Conservation (phyloP, 192 early-diverging fungal genomes). For the Gryganskiella cystojenkinii region DNA sequence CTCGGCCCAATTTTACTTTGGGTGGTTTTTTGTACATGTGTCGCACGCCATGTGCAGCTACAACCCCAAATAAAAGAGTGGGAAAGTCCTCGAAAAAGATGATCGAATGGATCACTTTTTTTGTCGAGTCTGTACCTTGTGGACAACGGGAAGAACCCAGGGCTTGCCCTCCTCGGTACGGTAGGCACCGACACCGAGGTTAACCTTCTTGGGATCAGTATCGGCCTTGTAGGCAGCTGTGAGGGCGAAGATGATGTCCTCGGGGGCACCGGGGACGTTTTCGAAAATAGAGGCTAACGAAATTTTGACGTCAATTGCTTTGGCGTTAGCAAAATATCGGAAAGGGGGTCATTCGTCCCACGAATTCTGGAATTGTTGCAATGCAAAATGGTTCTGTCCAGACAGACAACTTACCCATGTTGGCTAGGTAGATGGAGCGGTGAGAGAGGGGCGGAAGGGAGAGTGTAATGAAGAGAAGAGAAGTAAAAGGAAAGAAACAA, state of each 20-base stretch:
- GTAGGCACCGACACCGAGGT: constrained; percentile 97
- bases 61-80: no score
- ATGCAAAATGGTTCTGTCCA: no score
- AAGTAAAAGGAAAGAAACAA: constrained; percentile 3
- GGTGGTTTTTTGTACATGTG: background rate
- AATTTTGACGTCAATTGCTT: no score
- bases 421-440: background rate
- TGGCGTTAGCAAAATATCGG: background rate
- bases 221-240: constrained; percentile 88
- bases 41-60: background rate
- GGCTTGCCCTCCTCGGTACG: constrained; percentile 93
- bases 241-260: constrained; percentile 92
- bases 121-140: constrained; percentile 81
- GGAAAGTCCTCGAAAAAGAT: background rate
- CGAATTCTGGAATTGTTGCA: background rate
- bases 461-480: background rate
- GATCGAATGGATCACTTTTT: background rate
- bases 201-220: constrained; percentile 82
- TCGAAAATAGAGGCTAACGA: constrained; percentile 64
- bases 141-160: constrained; percentile 94
- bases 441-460: background rate
- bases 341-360: background rate
- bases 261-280: constrained; percentile 70
- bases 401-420: constrained; percentile 23
- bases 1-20: background rate